Conservation (phyloP, 768 basidiomycete genomes). For the Kwoniella sp. region DNA sequence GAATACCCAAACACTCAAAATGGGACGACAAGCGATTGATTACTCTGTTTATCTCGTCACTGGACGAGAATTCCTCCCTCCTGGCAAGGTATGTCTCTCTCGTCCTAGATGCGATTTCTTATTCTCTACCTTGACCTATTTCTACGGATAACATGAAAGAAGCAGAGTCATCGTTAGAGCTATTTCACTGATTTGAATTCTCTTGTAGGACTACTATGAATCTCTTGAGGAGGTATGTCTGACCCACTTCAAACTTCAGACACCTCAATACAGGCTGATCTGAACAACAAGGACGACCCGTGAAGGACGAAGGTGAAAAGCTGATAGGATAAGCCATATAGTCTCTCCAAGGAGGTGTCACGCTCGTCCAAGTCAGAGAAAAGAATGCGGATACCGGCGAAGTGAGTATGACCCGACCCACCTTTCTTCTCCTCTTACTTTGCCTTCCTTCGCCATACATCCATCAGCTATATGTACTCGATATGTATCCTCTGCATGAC, state of each 20-base stretch:
- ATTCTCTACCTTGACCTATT: background rate
- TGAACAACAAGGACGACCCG: too few relatives aligned
- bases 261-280: too few relatives aligned
- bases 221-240: conserved; percentile 70
- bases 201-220: conserved; percentile 70
- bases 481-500: too few relatives aligned
- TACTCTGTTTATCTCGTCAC: conserved; percentile 81
- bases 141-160: too few relatives aligned
- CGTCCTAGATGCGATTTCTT: background rate
- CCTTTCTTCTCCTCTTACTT: too few relatives aligned
- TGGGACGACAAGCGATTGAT: conserved; percentile 50
- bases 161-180: too few relatives aligned
- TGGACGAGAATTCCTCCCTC: conserved; percentile 72
- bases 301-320: background rate
- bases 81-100: conserved; percentile 64
- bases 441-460: too few relatives aligned
- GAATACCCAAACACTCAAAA: too few relatives aligned
- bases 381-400: conserved; percentile 79
- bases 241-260: background rate
- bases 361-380: conserved; percentile 85
- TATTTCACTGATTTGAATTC: too few relatives aligned
- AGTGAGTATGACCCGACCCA: too few relatives aligned
- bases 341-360: conserved; percentile 84
- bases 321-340: conserved; percentile 44
- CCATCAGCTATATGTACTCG: too few relatives aligned